Percentiles rank a stretch among this genome's conserved stretches.
phyloP scores from a whole-genome alignment of 2,329 filamentous ascomycete species.

The Hirsutella rhossiliensis region DNA sequence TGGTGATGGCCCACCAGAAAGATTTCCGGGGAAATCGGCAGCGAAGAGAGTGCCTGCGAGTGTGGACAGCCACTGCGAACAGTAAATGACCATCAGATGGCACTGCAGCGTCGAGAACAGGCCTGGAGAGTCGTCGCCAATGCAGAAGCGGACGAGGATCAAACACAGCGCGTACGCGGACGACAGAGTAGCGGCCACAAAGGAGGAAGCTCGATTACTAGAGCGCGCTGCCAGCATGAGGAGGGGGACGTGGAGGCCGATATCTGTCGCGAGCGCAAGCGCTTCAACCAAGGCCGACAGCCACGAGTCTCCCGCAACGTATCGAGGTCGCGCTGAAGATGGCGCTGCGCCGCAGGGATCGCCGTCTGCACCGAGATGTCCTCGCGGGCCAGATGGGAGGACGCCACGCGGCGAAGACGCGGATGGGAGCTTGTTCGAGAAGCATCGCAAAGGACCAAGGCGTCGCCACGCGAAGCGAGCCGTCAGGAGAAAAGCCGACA shows the following conservation, averaged over 20 bases:
- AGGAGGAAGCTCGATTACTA: not conserved
- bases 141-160: not conserved
- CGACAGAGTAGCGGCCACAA: not conserved
- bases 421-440: too few relatives aligned
- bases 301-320: not conserved
- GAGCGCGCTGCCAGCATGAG: not conserved
- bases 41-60: not conserved
- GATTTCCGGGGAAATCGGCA: not conserved
- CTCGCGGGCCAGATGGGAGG: too few relatives aligned
- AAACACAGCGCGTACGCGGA: not conserved
- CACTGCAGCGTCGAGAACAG: not conserved
- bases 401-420: too few relatives aligned
- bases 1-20: not conserved
- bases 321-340: not conserved
- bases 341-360: not conserved
- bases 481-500: too few relatives aligned
- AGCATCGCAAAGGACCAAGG: too few relatives aligned
- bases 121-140: not conserved
- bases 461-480: too few relatives aligned
- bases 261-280: not conserved
- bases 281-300: not conserved
- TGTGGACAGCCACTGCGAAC: not conserved
- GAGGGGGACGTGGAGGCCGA: not conserved
- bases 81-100: not conserved
- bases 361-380: not conserved